phyloP scores from a whole-genome alignment of 768 basidiomycete species.

The Tylopilus sp. region DNA sequence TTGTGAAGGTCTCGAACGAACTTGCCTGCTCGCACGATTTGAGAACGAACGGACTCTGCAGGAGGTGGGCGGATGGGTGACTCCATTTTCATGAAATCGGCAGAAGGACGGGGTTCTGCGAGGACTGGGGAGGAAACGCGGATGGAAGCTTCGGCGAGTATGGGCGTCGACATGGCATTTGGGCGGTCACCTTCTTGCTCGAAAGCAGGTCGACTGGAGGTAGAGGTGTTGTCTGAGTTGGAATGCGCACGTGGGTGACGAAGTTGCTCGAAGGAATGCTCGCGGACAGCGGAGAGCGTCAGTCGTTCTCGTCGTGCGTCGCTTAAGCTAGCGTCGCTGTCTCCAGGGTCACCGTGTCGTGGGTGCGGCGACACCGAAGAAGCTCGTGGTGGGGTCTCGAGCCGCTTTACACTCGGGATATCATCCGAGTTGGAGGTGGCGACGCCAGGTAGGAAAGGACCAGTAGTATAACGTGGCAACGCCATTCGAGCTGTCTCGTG shows the following conservation, averaged over 20 bases:
- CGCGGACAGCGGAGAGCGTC: constrained; percentile 24
- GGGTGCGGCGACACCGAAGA: constrained; percentile 24
- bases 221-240: constrained; percentile 19
- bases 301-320: constrained; percentile 26
- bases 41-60: constrained; percentile 32
- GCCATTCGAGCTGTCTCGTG: constrained; percentile 11
- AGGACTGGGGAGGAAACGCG: constrained; percentile 36
- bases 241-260: constrained; percentile 18
- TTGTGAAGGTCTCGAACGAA: constrained; percentile 38
- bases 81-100: constrained; percentile 51
- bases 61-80: constrained; percentile 39
- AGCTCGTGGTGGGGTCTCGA: constrained; percentile 23
- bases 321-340: constrained; percentile 20
- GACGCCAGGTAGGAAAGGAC: constrained; percentile 17
- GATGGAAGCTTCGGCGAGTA: constrained; percentile 24
- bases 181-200: constrained; percentile 22
- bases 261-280: constrained; percentile 20
- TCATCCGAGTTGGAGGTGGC: constrained; percentile 26
- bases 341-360: constrained; percentile 10
- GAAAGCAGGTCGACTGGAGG: constrained; percentile 24
- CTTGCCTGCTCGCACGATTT: constrained; percentile 35
- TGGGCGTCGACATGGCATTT: constrained; percentile 29
- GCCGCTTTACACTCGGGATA: constrained; percentile 28
- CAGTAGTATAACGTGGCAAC: constrained; percentile 23
- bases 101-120: constrained; percentile 39